Evolutionary conservation across 306 rosid genomes (phyloP).

Genomic region (Carpinus fangiana): DNA sequence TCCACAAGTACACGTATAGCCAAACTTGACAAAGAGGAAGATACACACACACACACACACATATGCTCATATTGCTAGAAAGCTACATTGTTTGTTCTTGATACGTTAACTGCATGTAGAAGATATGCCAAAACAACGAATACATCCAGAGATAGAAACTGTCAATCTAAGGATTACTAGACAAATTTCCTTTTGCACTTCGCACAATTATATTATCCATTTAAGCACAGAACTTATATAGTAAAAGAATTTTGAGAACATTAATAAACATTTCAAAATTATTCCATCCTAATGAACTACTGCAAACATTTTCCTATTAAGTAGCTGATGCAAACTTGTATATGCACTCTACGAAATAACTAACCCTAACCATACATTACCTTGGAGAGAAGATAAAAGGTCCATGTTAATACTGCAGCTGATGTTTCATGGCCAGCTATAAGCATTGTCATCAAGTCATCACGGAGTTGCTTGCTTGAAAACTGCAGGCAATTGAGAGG

Average conservation of each 20-base stretch:
- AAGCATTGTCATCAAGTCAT: slow-evolving; percentile 98
- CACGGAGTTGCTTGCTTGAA: slow-evolving; percentile 98
- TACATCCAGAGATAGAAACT: background rate
- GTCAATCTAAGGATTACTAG: background rate
- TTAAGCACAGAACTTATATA: background rate
- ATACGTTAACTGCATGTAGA: background rate
- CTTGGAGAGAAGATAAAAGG: slow-evolving; percentile 87
- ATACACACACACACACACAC: background rate
- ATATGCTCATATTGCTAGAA: background rate
- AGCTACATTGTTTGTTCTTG: background rate
- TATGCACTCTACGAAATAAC: background rate
- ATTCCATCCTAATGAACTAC: slow-evolving; percentile 1
- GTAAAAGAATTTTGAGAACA: background rate
- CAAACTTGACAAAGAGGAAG: slow-evolving; percentile 1
- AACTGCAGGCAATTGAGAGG: slow-evolving; percentile 52
- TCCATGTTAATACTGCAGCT: slow-evolving; percentile 98
- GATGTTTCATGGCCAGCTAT: slow-evolving; percentile 99
- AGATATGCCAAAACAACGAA: background rate
- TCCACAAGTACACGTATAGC: background rate
- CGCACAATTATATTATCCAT: background rate
- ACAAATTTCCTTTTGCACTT: background rate
- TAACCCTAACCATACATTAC: slow-evolving; percentile 39
- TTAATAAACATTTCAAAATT: background rate
- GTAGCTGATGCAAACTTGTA: background rate
- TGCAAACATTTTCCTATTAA: background rate